phyloP scores from a whole-genome alignment of 2,329 filamentous ascomycete genomes.

The Kalmusia sp. region DNA sequence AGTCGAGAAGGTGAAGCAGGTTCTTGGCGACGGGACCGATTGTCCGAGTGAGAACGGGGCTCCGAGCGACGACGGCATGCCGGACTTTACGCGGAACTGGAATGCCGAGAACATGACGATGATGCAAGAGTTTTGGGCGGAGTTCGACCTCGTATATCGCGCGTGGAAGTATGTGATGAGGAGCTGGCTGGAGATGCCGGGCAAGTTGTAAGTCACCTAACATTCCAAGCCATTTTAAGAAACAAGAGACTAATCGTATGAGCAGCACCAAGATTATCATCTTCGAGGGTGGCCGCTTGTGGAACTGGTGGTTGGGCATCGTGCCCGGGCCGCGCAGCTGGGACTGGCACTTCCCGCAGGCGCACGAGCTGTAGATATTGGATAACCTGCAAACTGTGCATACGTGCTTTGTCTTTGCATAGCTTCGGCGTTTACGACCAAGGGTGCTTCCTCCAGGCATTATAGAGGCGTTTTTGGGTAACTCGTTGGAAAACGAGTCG shows the following conservation, averaged over 20 bases:
- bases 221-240: background rate
- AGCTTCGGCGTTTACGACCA: too few relatives aligned
- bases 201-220: conserved; percentile 68
- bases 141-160: conserved; percentile 68
- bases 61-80: conserved; percentile 48
- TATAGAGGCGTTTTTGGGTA: too few relatives aligned
- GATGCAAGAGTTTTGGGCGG: conserved; percentile 66
- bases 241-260: background rate
- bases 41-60: conserved; percentile 9
- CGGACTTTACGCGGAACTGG: conserved; percentile 52
- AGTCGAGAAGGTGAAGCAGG: conserved; percentile 40
- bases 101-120: conserved; percentile 53
- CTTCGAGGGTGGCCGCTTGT: conserved; percentile 62
- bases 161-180: conserved; percentile 71
- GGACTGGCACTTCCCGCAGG: conserved; percentile 52
- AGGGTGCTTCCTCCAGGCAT: too few relatives aligned
- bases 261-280: conserved; percentile 59
- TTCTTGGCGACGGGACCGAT: conserved; percentile 29
- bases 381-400: too few relatives aligned
- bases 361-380: conserved; percentile 36
- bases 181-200: conserved; percentile 74
- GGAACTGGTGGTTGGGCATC: conserved; percentile 69
- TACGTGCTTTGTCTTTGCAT: too few relatives aligned
- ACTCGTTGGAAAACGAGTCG: too few relatives aligned
- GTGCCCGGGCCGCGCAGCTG: conserved; percentile 64